phyloP scores from a whole-genome alignment of 2,329 filamentous ascomycete species.

The Apiospora marii region DNA sequence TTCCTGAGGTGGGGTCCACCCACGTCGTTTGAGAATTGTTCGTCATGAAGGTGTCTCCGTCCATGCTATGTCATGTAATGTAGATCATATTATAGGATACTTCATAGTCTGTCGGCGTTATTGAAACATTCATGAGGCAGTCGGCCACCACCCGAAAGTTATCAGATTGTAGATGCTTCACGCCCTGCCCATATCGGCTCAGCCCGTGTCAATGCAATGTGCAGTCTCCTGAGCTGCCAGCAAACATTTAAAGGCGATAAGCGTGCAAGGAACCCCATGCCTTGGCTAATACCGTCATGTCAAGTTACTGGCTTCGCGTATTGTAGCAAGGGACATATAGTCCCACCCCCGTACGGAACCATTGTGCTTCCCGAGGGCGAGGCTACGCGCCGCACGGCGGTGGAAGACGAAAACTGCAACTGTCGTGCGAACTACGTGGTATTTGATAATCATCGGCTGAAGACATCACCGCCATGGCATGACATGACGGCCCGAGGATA shows the following conservation, averaged over 20 bases:
- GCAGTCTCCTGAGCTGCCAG: background rate
- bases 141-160: background rate
- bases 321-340: background rate
- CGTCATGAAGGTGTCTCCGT: background rate
- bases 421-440: slow-evolving; percentile 5
- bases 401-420: slow-evolving; percentile 11
- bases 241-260: background rate
- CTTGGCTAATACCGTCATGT: background rate
- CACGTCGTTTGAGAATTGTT: slow-evolving; percentile 6
- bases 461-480: slow-evolving; percentile 4
- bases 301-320: background rate
- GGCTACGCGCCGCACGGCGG: background rate
- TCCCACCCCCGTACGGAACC: background rate
- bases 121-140: slow-evolving; percentile 1
- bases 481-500: slow-evolving; percentile 14
- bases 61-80: background rate
- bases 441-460: background rate
- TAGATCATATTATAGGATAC: slow-evolving; percentile 5
- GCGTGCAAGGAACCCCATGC: background rate
- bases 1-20: background rate
- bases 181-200: background rate
- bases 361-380: background rate
- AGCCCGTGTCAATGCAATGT: background rate
- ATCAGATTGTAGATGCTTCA: background rate
- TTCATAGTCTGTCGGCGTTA: background rate